Evolutionary conservation across 1,284 basidiomycete genomes (phyloP).

Genomic region (Moniliophthora roreri): DNA sequence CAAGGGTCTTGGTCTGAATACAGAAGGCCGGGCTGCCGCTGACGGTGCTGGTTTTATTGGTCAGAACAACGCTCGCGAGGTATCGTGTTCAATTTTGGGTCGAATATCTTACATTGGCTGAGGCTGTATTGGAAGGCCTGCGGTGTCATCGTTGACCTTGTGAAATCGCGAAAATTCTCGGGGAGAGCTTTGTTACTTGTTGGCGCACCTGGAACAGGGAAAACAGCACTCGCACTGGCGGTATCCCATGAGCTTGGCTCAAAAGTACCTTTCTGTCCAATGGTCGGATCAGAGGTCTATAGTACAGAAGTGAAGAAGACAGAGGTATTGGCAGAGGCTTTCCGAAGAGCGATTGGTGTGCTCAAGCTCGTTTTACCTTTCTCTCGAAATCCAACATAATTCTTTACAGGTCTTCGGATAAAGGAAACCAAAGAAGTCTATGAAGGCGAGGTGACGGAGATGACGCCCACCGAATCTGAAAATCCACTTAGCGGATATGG

Average conservation of each 20-base stretch:
- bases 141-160: slow-evolving; percentile 88
- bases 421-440: slow-evolving; percentile 99
- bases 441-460: slow-evolving; percentile 96
- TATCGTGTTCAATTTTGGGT: slow-evolving; percentile 30
- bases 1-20: slow-evolving; percentile 89
- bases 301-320: slow-evolving; percentile 99
- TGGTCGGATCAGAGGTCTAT: slow-evolving; percentile 98
- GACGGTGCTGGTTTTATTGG: slow-evolving; percentile 90
- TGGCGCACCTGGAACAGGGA: slow-evolving; percentile 91
- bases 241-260: slow-evolving; percentile 92
- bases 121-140: slow-evolving; percentile 63
- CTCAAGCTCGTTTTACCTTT: slow-evolving; percentile 17
- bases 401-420: slow-evolving; percentile 78
- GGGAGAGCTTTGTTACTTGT: slow-evolving; percentile 86
- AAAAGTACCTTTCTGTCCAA: slow-evolving; percentile 97
- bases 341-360: slow-evolving; percentile 93
- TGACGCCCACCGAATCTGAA: slow-evolving; percentile 94
- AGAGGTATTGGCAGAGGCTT: slow-evolving; percentile 95
- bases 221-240: slow-evolving; percentile 94
- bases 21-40: slow-evolving; percentile 78
- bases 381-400: slow-evolving; percentile 10
- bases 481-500: slow-evolving; percentile 97
- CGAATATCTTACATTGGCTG: slow-evolving; percentile 3
- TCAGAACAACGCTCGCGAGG: slow-evolving; percentile 89
- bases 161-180: slow-evolving; percentile 90